phyloP scores from a whole-genome alignment of 2,329 filamentous ascomycete species.

The Alternaria rosae region DNA sequence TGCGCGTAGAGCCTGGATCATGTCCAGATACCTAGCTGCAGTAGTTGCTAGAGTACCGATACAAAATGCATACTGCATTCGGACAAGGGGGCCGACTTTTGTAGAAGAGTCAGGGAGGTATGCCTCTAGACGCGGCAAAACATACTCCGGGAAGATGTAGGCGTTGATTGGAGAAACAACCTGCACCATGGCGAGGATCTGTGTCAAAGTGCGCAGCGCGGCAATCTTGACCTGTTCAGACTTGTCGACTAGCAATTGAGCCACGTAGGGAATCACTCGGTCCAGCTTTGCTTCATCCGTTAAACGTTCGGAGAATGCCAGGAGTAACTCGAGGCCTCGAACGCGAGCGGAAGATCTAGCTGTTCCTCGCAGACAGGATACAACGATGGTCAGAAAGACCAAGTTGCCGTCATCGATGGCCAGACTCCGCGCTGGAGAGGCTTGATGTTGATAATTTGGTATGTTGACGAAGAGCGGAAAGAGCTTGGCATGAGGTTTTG shows the following conservation, averaged over 20 bases:
- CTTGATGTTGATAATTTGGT: constrained; percentile 79
- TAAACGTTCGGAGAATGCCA: constrained; percentile 88
- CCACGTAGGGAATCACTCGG: constrained; percentile 87
- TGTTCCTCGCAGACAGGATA: constrained; percentile 87
- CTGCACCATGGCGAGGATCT: constrained; percentile 80
- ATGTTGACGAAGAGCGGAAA: constrained; percentile 88
- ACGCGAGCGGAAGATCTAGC: constrained; percentile 86
- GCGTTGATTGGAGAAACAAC: constrained; percentile 81
- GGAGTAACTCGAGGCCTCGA: constrained; percentile 86
- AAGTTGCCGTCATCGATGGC: constrained; percentile 86
- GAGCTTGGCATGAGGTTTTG: constrained; percentile 61
- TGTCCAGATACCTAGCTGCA: constrained; percentile 84
- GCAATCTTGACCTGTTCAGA: constrained; percentile 85
- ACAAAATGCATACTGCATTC: constrained; percentile 92
- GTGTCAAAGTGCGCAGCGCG: constrained; percentile 84
- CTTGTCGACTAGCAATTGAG: constrained; percentile 81
- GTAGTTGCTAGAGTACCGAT: constrained; percentile 87
- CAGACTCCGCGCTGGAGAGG: constrained; percentile 66
- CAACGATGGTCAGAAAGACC: constrained; percentile 88
- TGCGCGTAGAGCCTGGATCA: constrained; percentile 85
- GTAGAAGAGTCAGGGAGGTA: constrained; percentile 60
- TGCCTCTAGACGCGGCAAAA: constrained; percentile 65
- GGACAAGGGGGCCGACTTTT: constrained; percentile 70
- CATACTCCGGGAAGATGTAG: constrained; percentile 72
- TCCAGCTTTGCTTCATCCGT: constrained; percentile 97